Percentiles rank a stretch among this genome's conserved stretches.
phyloP scores from a whole-genome alignment of 164 flowering plant species.

The Aristolochia contorta region DNA sequence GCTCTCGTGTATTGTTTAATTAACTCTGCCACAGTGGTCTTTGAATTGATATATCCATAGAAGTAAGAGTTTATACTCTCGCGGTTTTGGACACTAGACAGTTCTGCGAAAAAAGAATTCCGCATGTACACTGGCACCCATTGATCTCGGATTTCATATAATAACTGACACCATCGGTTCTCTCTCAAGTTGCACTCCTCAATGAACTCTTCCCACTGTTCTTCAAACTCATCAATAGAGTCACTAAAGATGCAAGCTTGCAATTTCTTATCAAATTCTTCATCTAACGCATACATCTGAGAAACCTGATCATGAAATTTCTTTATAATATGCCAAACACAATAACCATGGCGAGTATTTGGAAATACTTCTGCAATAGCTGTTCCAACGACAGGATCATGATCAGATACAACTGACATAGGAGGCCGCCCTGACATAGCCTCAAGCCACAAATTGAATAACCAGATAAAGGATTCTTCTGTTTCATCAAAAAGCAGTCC shows the following conservation, averaged over 20 bases:
- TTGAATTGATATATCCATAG: conserved; percentile 7
- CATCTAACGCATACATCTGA: not conserved
- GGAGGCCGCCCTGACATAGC: conserved; percentile 6
- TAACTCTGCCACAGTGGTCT: conserved; percentile 1
- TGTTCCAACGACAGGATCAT: not conserved
- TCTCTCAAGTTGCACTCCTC: not conserved
- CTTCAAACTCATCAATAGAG: conserved; percentile 4
- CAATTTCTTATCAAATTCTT: not conserved
- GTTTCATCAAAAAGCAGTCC: conserved; percentile 6
- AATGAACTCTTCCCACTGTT: not conserved
- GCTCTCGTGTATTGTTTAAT: not conserved
- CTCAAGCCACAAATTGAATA: conserved; percentile 4
- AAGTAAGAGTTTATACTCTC: not conserved
- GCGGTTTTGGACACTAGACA: not conserved
- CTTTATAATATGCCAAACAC: conserved; percentile 2
- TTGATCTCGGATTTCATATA: conserved; percentile 3
- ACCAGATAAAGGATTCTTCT: conserved; percentile 5
- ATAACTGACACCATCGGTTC: conserved; percentile 1
- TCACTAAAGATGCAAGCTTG: not conserved
- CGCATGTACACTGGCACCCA: conserved; percentile 4
- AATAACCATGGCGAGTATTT: not conserved
- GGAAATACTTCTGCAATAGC: conserved; percentile 2
- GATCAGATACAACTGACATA: conserved; percentile 3
- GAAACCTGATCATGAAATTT: not conserved
- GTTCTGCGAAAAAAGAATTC: conserved; percentile 2